Base-by-base conservation (phyloP, 768 basidiomycete genomes). In the Strobilomyces dryophilus region DNA sequence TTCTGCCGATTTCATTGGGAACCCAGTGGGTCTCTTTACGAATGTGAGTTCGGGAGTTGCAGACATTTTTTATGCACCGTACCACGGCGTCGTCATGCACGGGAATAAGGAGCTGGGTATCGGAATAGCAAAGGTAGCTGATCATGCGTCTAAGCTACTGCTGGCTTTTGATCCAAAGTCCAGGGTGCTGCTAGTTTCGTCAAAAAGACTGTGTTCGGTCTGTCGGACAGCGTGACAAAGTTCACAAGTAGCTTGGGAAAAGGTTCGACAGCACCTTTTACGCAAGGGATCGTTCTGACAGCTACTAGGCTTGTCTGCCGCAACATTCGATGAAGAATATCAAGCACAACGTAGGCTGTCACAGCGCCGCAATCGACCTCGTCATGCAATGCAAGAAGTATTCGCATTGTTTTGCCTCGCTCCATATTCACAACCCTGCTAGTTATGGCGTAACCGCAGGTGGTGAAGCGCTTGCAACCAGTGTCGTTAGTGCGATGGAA, bases 31-130 rank as follows among this genome's bases (percentile, higher is more conserved):
- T 10, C 78, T 99, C 41, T 98, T 99, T 77, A 95, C 89, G 46
- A 98, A 98, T 65, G 94, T 99, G 65, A 95, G 92, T 65, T 97
- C 94, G 27, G 97, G 97, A 11, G 91, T 98, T 6, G 90, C 90
- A 49, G 97, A 99, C 68, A 95, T 98, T 60, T 98, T 99, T 77
- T 97, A 98, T 60, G 95, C 98, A 69, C 97, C 97, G 2, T 97
- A 95, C 76, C 87, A 94, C 52, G 95, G 95, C 32, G 89, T 95
- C 29, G 89, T 99, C 51, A 89, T 95, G 82, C 93, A 93, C 62
- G 95, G 95, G 3, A 95, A 95, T 70, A 87, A 85, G 63, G 95
- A 98, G 53, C 71, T 98, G 26, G 97, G 95, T 4, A 85, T 93
- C 53, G 92, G 95, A 20, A 91, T 98, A 53, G 95, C 95, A 8